A percentile compares a stretch with the other conserved stretches of the same genome.
Evolutionary conservation across 108 stramenopile species (phyloP).

Genomic region (Fragilaria radians): DNA sequence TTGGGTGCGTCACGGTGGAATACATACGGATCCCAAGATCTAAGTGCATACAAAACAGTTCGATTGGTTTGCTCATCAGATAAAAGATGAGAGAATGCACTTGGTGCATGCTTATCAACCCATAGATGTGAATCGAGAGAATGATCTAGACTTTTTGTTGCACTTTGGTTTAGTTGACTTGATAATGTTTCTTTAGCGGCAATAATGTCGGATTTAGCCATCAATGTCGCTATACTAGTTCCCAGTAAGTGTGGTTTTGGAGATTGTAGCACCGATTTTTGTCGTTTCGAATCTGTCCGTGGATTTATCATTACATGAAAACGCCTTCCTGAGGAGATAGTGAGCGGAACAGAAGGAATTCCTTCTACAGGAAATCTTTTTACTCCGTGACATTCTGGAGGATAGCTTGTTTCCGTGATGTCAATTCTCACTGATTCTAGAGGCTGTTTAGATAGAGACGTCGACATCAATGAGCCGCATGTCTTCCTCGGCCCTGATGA

Average conservation of each 20-base stretch:
- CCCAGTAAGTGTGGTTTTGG: slow-evolving; percentile 3
- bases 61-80: slow-evolving; percentile 93
- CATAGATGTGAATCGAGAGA: slow-evolving; percentile 38
- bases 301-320: slow-evolving; percentile 14
- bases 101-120: slow-evolving; percentile 92
- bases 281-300: not conserved
- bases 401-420: not conserved
- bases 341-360: slow-evolving; percentile 21
- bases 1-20: slow-evolving; percentile 68
- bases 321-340: slow-evolving; percentile 22
- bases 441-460: not conserved
- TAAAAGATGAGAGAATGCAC: slow-evolving; percentile 79
- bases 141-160: slow-evolving; percentile 6
- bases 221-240: slow-evolving; percentile 5
- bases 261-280: not conserved
- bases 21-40: slow-evolving; percentile 93
- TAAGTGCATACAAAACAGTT: slow-evolving; percentile 81
- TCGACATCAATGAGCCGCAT: not conserved
- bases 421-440: slow-evolving; percentile 1
- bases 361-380: slow-evolving; percentile 11
- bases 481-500: too few species aligned
- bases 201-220: not conserved
- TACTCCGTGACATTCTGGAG: slow-evolving; percentile 9
- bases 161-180: not conserved
- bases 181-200: not conserved